Evolutionary conservation across 2,329 filamentous ascomycete species (phyloP).

Genomic region (Pseudohalonectria lignicola): DNA sequence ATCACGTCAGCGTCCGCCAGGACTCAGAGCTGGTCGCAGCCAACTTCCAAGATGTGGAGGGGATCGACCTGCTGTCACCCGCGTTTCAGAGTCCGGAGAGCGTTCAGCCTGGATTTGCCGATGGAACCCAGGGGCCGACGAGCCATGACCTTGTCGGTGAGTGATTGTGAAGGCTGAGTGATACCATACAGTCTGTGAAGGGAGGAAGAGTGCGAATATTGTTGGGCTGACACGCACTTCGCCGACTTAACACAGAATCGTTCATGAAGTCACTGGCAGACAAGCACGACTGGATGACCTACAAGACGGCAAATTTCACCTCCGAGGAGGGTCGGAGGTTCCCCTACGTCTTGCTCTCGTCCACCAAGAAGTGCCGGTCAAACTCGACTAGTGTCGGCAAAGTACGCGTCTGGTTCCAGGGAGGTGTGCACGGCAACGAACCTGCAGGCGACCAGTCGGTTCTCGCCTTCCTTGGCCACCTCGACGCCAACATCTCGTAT

Average conservation of each 20-base stretch:
- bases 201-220: too few relatives aligned
- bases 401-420: slow-evolving; percentile 2
- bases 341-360: neutral
- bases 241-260: too few relatives aligned
- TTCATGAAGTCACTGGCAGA: slow-evolving; percentile 1
- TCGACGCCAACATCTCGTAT: neutral
- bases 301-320: neutral
- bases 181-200: too few relatives aligned
- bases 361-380: neutral
- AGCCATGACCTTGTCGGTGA: neutral
- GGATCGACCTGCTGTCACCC: neutral
- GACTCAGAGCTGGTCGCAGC: slow-evolving; percentile 1
- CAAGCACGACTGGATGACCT: slow-evolving; percentile 2
- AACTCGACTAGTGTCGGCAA: neutral
- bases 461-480: neutral
- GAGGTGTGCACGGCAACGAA: slow-evolving; percentile 1
- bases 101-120: neutral
- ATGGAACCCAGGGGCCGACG: slow-evolving; percentile 1
- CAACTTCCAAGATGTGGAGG: slow-evolving; percentile 1
- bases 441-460: slow-evolving; percentile 1
- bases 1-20: neutral
- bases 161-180: too few relatives aligned
- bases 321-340: slow-evolving; percentile 1
- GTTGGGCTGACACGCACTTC: too few relatives aligned
- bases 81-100: neutral